Conservation (phyloP, 345 rosid genomes). For the Eucalyptus virginea region DNA sequence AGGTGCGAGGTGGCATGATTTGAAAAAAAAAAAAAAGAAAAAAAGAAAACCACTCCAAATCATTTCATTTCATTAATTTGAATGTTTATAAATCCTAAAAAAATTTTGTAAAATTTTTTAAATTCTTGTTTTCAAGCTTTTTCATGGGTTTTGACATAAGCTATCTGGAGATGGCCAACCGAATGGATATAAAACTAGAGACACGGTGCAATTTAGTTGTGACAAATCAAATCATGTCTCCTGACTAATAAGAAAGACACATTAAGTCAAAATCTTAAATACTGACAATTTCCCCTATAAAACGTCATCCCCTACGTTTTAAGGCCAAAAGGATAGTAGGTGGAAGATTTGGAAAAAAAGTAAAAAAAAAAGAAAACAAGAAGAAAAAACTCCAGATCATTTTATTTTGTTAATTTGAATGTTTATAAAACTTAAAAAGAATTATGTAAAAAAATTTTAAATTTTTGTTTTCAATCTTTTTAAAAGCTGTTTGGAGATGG, state of each 20-base stretch:
- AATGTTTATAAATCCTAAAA: background rate
- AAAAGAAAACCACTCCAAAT: no score
- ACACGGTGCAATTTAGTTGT: background rate
- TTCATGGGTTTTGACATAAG: background rate
- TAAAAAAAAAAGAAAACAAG: no score
- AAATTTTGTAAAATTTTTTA: no score
- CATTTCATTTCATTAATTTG: background rate
- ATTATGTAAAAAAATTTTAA: no score
- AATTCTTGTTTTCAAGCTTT: background rate
- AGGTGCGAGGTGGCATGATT: background rate
- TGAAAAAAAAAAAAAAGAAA: background rate
- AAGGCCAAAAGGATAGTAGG: background rate
- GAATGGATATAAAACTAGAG: background rate
- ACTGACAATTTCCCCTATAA: background rate
- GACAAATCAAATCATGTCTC: background rate
- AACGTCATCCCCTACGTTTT: background rate
- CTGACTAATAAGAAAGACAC: no score
- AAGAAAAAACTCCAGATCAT: rapidly evolving
- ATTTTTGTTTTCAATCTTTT: background rate
- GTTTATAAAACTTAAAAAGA: background rate
- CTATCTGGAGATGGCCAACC: background rate
- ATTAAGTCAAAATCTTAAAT: background rate
- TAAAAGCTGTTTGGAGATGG: no score
- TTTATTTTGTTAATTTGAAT: background rate
- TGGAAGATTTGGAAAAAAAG: background rate